phyloP scores from a whole-genome alignment of 306 rosid species.

The Vachellia collinsii region DNA sequence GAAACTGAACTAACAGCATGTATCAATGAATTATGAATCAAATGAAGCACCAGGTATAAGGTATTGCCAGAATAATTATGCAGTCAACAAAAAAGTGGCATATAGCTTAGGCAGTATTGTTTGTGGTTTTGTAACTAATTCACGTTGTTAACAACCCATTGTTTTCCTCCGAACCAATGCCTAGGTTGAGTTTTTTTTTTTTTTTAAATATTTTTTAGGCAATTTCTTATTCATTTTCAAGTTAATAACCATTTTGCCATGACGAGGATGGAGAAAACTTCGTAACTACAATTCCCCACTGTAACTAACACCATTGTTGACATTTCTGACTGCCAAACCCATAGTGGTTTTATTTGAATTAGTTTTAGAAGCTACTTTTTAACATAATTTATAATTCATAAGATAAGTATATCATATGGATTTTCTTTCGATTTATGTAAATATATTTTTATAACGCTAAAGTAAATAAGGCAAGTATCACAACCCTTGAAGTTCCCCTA shows the following conservation, averaged over 20 bases:
- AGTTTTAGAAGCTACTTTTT: no score
- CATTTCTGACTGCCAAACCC: neutral
- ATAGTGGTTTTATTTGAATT: no score
- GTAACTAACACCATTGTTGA: neutral
- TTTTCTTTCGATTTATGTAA: no score
- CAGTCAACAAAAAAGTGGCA: neutral
- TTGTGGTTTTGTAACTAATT: neutral
- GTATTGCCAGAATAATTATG: neutral
- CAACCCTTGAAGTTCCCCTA: no score
- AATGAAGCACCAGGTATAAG: conserved; percentile 14
- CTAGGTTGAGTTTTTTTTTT: neutral
- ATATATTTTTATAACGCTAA: no score
- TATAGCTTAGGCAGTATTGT: neutral
- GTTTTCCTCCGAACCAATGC: neutral
- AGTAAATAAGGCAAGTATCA: no score
- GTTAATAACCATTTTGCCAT: neutral
- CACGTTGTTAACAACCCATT: neutral
- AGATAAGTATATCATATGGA: no score
- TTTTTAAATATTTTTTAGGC: neutral
- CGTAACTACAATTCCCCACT: neutral
- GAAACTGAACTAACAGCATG: conserved; percentile 21
- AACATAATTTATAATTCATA: no score
- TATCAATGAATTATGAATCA: neutral
- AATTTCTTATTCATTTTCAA: neutral
- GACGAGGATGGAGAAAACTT: neutral